Evolutionary conservation across 1,284 basidiomycete genomes (phyloP), one percentile per base, ranked within the genome.

Genomic region (Taiwanofungus camphoratus): DNA sequence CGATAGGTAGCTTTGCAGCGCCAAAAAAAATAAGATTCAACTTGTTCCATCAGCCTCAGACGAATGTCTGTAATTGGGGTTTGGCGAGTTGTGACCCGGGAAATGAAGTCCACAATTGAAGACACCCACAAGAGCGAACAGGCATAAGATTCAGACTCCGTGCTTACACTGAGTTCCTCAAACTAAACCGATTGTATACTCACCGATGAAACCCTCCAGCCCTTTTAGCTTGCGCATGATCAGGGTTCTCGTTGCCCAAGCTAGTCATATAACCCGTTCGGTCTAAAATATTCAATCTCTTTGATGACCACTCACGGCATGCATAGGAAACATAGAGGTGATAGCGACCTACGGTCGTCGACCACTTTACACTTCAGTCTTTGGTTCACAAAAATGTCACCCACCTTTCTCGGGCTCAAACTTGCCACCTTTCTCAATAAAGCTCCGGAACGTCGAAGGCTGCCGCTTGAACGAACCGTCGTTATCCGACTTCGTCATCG

Each of bases 221-320:
- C 93, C 92, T 66, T 98, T 98, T 53, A 99, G 75, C 63, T 90
- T 79, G 53, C 94, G 77, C 4, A 87, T 74, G 55, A 99, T 97
- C 44, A 98, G 69, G 1, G 92, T 76, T 50, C 95, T 77, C 39
- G 92, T 92, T 0, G 95, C 95, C 94, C 95, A 98, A 4, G 94
- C 84, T 87, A 51, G n/a, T n/a, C n/a, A n/a, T n/a, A n/a, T n/a
- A n/a, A n/a, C n/a, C n/a, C n/a, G n/a, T n/a, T n/a, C n/a, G n/a
- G n/a, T n/a, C 20, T 39, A 13, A 16, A 20, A 16, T 22, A 39
- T 27, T 27, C n/a, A 23, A 13, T 11, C 38, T 3, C 9, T 13
- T 15, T 11, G 24, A 11, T 8, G 6, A n/a, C 30, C 37, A 69
- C 86, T 70, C 46, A 92, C 90, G 80, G 66, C 84, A 88, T 3